Conservation (phyloP, 176 grass and related monocot genomes). For the Avena atlantica region DNA sequence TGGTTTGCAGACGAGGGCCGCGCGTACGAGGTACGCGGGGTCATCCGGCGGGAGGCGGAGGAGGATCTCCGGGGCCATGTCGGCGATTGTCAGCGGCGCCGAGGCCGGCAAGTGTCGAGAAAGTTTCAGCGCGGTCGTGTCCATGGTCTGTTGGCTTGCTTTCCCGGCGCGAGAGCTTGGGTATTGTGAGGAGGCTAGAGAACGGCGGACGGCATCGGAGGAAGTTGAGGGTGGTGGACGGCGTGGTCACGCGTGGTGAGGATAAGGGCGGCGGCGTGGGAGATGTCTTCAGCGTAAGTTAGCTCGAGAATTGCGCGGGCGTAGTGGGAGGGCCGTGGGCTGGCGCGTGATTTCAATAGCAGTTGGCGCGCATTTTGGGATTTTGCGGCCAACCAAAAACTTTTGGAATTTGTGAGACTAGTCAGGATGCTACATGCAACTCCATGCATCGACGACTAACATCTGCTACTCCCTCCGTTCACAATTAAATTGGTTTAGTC, state of each 20-base stretch:
- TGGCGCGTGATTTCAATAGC: not conserved
- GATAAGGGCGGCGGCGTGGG: not conserved
- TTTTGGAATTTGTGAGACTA: not conserved
- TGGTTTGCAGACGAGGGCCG: slow-evolving; percentile 19
- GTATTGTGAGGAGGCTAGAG: not conserved
- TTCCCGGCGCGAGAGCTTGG: not conserved
- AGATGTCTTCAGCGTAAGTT: not conserved
- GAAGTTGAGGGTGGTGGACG: not conserved
- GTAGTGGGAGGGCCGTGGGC: not conserved
- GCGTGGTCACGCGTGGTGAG: not conserved
- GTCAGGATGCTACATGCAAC: too few species aligned
- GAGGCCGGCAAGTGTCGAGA: not conserved
- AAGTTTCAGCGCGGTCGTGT: not conserved
- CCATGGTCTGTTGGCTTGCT: slow-evolving; percentile 10
- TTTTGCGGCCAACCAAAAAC: not conserved
- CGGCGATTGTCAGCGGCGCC: not conserved
- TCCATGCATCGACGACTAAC: too few species aligned
- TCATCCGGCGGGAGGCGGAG: slow-evolving; percentile 28
- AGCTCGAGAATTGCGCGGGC: slow-evolving; percentile 1
- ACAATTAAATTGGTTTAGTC: too few species aligned
- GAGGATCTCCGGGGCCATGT: slow-evolving; percentile 30
- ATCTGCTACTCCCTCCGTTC: too few species aligned
- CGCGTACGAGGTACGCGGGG: slow-evolving; percentile 7
- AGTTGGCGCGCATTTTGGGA: not conserved
- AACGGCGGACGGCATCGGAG: not conserved